Conservation (phyloP, 345 rosid species). For the Aquilaria yunnanensis region DNA sequence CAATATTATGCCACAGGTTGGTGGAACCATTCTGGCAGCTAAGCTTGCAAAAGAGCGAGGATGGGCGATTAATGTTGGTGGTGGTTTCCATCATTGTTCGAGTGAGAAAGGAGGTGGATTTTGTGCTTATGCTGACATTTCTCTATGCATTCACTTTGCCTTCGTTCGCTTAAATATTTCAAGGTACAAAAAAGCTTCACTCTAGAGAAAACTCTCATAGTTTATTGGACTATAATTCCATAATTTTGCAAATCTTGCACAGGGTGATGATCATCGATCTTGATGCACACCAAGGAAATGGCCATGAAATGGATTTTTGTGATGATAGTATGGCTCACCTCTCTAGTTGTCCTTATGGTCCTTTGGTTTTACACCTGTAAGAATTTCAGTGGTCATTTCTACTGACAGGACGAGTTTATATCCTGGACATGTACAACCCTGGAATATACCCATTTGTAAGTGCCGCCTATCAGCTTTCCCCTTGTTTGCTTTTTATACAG, state of each 20-base stretch:
- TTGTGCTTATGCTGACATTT: constrained; percentile 89
- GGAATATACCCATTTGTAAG: constrained; percentile 87
- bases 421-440: constrained; percentile 86
- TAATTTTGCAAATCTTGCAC: constrained; percentile 16
- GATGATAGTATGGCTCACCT: constrained; percentile 49
- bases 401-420: constrained; percentile 69
- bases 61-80: constrained; percentile 96
- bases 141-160: constrained; percentile 82
- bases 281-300: constrained; percentile 99
- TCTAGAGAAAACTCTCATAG: constrained; percentile 1
- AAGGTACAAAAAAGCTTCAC: constrained; percentile 34
- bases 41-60: constrained; percentile 84
- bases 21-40: constrained; percentile 89
- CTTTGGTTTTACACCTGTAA: constrained; percentile 11
- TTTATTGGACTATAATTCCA: constrained; percentile 6
- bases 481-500: neutral
- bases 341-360: constrained; percentile 1
- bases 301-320: constrained; percentile 86
- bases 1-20: constrained; percentile 44
- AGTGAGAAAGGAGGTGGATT: constrained; percentile 82
- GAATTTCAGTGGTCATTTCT: constrained; percentile 15
- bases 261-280: constrained; percentile 98
- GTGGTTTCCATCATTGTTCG: constrained; percentile 97
- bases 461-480: constrained; percentile 15
- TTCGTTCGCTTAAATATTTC: constrained; percentile 59